Base-by-base conservation (phyloP, 345 rosid species). In the Orychophragmus violaceus region DNA sequence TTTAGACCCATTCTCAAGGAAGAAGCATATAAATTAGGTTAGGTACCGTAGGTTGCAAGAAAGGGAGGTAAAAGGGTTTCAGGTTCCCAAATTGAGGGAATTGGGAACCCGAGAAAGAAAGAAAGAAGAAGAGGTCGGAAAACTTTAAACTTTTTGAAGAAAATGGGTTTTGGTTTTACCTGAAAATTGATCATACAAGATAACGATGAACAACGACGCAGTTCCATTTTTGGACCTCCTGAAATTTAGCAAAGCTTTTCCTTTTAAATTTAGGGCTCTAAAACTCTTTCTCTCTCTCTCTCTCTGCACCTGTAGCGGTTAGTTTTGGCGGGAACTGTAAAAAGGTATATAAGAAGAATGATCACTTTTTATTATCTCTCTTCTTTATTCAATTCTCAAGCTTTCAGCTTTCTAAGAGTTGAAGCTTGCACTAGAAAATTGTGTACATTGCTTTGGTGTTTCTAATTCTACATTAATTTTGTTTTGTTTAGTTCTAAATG, bases 1-100 rank as follows among this genome's bases (percentile, higher is more conserved):
- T 76, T 85, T 70, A 80, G 70, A 78, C 98, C 98, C 98, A 92
- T 91, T 74, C 77, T 74, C 46, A 0, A 63, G 13, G 30, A 17
- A 1, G 16, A 27, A 62, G 19, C 13, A 4, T 45, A 5, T 3
- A 16, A 22, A 13, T 63, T 45, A 54, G 42, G 59, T 63, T 25
- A 45, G 17, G 30, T 24, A 12, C 0, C 75, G 46, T 64, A 8
- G 0, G 4, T 3, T 0, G 13, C 56, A 72, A 66, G 61, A 1
- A 21, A 56, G n/a, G 1, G 0, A 27, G 13, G 16, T 37, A 22
- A 49, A 16, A 18, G 30, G 39, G 18, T 74, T 72, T 78, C 65
- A 69, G 80, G 86, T 70, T 65, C 70, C 76, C 78, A 46, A 70
- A 56, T 30, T 71, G 56, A 54, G 48, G 61, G 35, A 33, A n/a